Evolutionary conservation across 306 rosid genomes (phyloP).

Genomic region (Fragaria nilgerrensis): DNA sequence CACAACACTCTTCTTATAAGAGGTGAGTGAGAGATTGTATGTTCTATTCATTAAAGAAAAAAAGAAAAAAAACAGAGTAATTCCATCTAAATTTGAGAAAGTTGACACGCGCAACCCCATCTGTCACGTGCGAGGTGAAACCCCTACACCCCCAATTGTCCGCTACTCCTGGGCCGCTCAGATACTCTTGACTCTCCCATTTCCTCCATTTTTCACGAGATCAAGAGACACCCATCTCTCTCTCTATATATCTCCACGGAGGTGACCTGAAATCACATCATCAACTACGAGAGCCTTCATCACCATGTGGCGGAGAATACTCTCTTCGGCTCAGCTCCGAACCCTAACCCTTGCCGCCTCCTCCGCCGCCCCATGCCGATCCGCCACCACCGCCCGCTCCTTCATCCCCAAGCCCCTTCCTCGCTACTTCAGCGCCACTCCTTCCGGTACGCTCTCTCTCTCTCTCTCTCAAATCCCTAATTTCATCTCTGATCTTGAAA

Average conservation of each 20-base stretch:
- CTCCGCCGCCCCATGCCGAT: conserved; percentile 39
- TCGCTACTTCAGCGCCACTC: conserved; percentile 38
- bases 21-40: no score
- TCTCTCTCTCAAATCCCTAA: not conserved
- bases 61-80: no score
- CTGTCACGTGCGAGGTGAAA: conserved; percentile 21
- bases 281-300: not conserved
- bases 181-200: not conserved
- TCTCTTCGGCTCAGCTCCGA: conserved; percentile 62
- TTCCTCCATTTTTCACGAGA: conserved; percentile 5
- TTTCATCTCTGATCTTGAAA: not conserved
- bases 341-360: conserved; percentile 43
- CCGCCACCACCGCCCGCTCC: conserved; percentile 21
- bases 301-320: conserved; percentile 68
- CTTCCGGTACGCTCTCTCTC: conserved; percentile 38
- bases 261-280: conserved; percentile 27
- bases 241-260: not conserved
- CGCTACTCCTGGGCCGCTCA: not conserved
- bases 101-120: not conserved
- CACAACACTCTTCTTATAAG: no score
- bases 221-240: not conserved
- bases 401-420: conserved; percentile 17
- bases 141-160: not conserved
- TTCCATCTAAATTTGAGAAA: not conserved
- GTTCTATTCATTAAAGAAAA: no score